Evolutionary conservation across 2,329 filamentous ascomycete genomes (phyloP), one percentile per base, ranked within the genome.

Genomic region (Aspergillus clavatus): DNA sequence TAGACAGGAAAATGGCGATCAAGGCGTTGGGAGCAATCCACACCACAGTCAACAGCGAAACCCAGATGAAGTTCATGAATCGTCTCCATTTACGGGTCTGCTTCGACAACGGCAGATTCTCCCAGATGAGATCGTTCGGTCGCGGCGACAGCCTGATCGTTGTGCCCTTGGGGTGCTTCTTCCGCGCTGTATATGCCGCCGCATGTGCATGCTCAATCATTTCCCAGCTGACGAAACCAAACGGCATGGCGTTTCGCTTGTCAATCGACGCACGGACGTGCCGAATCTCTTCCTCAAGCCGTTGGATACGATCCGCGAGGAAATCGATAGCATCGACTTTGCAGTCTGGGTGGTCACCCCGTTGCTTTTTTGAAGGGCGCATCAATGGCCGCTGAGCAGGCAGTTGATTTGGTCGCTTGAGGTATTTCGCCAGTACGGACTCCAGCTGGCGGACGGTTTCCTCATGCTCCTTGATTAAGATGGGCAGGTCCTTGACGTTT

Each of bases 311-410:
- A 42, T 85, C 80, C 0, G 89, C 94, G 43, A 95, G 75, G 60
- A 95, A 97, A 51, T 95, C 88, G 59, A 98, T 97, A 14, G 93
- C 89, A 62, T 98, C 93, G 4, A 97, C 80, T 63, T 89, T 91
- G 53, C 87, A 57, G 11, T 80, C 80, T 26, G 78, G 80, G 19
- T 83, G 76, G 55, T 81, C 83, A 0, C 81, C 78, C 45, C 80
- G 82, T 58, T 96, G 88, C 52, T 85, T 86, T 63, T 89, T 91
- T 10, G 86, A 86, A 0, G 88, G 87, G 36, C 79, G 82, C 73
- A 90, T 94, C 39, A 79, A 77, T 1, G 93, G 93, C 26, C 93
- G 80, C 16, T 80, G 81, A 0, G 85, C 58, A 0, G 93, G 93
- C 0, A 97, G 75, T 50, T 84, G 81, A 51, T 86, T 78, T 0